These are phyloP conservation scores for Solidago caesia DNA, from an alignment of 129 eudicot species.

Conservation along the genomic window DNA sequence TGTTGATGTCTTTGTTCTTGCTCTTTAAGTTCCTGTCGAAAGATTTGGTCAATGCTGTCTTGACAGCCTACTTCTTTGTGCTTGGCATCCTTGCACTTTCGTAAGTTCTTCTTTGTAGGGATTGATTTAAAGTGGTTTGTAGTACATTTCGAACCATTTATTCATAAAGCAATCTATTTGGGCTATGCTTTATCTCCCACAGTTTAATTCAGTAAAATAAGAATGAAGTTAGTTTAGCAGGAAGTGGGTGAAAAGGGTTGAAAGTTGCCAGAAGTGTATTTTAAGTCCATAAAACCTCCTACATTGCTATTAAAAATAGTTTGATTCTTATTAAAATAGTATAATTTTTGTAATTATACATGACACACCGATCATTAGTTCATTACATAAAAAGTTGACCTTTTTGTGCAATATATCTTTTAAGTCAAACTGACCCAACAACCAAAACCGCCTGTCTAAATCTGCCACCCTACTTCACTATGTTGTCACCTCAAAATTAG, in stretches of 20 bases:
- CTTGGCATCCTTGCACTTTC: conserved; percentile 93
- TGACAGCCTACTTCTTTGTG: conserved; percentile 83
- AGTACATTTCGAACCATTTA: not conserved
- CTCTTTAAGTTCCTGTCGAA: conserved; percentile 92
- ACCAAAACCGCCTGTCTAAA: not conserved
- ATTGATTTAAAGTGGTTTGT: conserved; percentile 1
- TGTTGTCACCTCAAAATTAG: not conserved
- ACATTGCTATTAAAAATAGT: not conserved
- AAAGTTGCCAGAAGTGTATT: not conserved
- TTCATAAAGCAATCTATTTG: not conserved
- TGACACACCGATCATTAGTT: not conserved
- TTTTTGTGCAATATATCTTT: not conserved
- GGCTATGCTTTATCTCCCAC: not conserved
- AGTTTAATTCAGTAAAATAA: not conserved
- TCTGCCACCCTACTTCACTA: not conserved
- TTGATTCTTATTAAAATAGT: not conserved
- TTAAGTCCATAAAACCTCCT: not conserved
- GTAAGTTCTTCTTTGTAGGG: conserved; percentile 47
- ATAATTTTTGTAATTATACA: not conserved
- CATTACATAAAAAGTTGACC: not conserved
- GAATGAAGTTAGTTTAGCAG: not conserved
- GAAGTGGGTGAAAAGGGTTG: not conserved
- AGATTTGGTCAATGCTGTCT: conserved; percentile 91
- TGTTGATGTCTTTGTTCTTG: conserved; percentile 86
- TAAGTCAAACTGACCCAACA: not conserved